phyloP scores from a whole-genome alignment of 2,329 filamentous ascomycete species.

The Malbranchea zuffiana region DNA sequence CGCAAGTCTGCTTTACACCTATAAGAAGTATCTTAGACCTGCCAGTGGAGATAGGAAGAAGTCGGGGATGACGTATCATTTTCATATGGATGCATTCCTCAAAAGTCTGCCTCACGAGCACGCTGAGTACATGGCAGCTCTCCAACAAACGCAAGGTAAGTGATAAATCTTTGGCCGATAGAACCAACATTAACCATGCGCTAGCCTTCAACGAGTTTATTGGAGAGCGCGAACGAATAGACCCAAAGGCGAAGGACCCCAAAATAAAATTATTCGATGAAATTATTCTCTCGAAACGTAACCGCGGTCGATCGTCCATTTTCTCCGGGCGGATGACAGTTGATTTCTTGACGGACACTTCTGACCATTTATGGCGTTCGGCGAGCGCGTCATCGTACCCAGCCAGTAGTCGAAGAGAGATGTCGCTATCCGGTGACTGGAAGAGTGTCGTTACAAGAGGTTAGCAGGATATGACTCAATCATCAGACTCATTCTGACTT shows the following conservation, averaged over 20 bases:
- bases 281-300: slow-evolving; percentile 54
- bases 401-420: slow-evolving; percentile 39
- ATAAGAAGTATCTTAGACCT: slow-evolving; percentile 51
- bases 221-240: slow-evolving; percentile 48
- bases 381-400: slow-evolving; percentile 48
- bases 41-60: slow-evolving; percentile 52
- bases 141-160: slow-evolving; percentile 54
- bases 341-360: slow-evolving; percentile 52
- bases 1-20: slow-evolving; percentile 58
- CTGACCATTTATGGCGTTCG: slow-evolving; percentile 53
- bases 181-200: too few species aligned
- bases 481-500: slow-evolving; percentile 30
- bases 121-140: slow-evolving; percentile 50
- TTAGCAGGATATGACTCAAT: slow-evolving; percentile 20
- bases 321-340: slow-evolving; percentile 42
- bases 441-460: slow-evolving; percentile 41
- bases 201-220: slow-evolving; percentile 55
- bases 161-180: slow-evolving; percentile 1
- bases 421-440: slow-evolving; percentile 40
- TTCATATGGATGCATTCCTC: slow-evolving; percentile 57
- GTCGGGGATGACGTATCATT: slow-evolving; percentile 50
- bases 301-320: slow-evolving; percentile 47
- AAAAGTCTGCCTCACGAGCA: slow-evolving; percentile 54
- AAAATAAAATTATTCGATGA: slow-evolving; percentile 53
- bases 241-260: slow-evolving; percentile 42